Percentiles rank a stretch among this genome's conserved stretches.
Evolutionary conservation across 2,329 filamentous ascomycete species (phyloP).

Genomic region (Xylariales sp.): DNA sequence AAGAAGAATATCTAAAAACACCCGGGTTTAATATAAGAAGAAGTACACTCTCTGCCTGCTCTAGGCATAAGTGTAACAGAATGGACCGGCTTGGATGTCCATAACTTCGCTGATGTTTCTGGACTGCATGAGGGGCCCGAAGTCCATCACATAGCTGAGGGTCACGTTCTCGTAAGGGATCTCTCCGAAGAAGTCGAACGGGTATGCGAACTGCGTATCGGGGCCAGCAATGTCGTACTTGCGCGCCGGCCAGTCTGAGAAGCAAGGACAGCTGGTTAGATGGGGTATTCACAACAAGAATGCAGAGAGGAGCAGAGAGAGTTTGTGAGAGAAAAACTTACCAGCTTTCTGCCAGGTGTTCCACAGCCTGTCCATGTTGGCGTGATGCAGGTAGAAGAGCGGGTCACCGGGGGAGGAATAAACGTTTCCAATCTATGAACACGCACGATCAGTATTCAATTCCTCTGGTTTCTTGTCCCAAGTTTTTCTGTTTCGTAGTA

Average conservation of each 20-base stretch:
- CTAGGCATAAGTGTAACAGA: constrained; percentile 13
- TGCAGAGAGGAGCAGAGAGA: no score
- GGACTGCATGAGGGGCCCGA: constrained; percentile 7
- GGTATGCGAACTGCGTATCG: constrained; percentile 26
- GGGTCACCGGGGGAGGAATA: constrained; percentile 20
- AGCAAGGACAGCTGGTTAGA: background rate
- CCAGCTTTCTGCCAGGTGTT: constrained; percentile 24
- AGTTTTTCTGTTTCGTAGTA: no score
- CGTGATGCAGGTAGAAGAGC: constrained; percentile 29
- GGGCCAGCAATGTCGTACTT: constrained; percentile 25
- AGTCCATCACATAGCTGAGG: constrained; percentile 16
- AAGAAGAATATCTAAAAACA: background rate
- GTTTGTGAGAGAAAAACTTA: constrained; percentile 1
- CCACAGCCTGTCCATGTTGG: constrained; percentile 20
- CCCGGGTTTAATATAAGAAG: background rate
- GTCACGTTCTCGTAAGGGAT: constrained; percentile 27
- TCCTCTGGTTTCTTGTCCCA: background rate
- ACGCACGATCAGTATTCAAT: background rate
- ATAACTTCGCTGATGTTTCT: constrained; percentile 12
- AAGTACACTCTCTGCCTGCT: no score
- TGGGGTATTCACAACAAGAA: no score
- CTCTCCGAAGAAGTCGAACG: constrained; percentile 26
- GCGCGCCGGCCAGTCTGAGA: constrained; percentile 19
- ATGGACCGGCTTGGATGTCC: constrained; percentile 7
- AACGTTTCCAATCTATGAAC: background rate